Evolutionary conservation across 805 yeast genomes (phyloP).

Genomic region (Kluyveromyces siamensis): DNA sequence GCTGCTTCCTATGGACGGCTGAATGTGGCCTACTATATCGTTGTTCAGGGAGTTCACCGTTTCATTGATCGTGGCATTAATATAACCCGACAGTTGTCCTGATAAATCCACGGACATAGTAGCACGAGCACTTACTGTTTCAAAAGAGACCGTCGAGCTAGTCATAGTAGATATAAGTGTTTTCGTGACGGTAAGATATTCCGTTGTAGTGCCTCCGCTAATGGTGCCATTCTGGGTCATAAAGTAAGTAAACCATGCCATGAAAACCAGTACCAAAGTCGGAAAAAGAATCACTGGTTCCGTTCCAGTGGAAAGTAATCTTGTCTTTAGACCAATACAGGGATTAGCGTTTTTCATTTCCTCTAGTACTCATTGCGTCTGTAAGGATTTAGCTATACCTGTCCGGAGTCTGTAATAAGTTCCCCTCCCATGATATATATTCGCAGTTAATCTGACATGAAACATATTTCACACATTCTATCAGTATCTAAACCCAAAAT

Average conservation of each 20-base stretch:
- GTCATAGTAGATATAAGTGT: background rate
- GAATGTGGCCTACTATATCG: background rate
- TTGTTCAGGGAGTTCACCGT: background rate
- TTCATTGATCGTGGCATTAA: background rate
- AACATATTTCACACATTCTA: background rate
- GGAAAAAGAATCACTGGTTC: background rate
- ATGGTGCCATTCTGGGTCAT: background rate
- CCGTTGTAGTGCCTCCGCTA: background rate
- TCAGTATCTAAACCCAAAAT: background rate
- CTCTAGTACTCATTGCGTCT: background rate
- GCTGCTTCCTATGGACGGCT: background rate
- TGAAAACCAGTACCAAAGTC: background rate
- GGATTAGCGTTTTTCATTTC: background rate
- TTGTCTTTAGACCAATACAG: background rate
- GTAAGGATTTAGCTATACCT: background rate
- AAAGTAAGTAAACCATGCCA: background rate
- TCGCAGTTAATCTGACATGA: background rate
- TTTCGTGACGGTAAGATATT: background rate
- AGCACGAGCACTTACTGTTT: background rate
- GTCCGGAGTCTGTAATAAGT: background rate
- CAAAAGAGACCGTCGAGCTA: background rate
- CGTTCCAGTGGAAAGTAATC: background rate
- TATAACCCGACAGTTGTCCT: background rate
- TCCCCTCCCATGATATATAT: background rate
- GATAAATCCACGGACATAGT: background rate